Evolutionary conservation across 2,329 filamentous ascomycete genomes (phyloP).

Genomic region (Cytospora piceae): DNA sequence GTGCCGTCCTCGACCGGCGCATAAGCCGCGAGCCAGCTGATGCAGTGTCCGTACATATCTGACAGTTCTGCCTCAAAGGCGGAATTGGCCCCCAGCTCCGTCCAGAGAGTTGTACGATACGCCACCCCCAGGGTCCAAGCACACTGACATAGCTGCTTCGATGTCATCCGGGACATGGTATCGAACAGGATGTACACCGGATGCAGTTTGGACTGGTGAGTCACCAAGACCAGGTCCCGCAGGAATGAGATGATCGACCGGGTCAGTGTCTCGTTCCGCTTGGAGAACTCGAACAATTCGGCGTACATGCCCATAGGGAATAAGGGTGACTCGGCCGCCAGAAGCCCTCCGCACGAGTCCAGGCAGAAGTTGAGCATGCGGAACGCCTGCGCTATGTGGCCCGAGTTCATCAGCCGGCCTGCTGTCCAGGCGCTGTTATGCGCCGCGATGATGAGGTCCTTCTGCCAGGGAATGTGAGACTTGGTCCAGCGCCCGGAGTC

Average conservation of each 20-base stretch:
- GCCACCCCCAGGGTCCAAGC: conserved; percentile 10
- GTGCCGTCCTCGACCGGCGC: background rate
- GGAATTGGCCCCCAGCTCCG: background rate
- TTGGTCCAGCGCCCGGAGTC: conserved; percentile 10
- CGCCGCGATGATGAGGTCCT: conserved; percentile 4
- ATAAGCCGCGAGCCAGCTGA: conserved; percentile 16
- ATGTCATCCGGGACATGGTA: conserved; percentile 1
- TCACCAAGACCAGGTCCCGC: conserved; percentile 13
- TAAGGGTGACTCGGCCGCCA: background rate
- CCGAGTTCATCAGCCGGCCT: conserved; percentile 18
- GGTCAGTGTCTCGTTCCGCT: conserved; percentile 1
- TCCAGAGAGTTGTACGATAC: background rate
- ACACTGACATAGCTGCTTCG: conserved; percentile 8
- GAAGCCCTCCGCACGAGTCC: conserved; percentile 10
- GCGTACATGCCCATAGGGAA: conserved; percentile 17
- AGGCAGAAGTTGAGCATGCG: conserved; percentile 10
- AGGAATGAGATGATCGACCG: conserved; percentile 8
- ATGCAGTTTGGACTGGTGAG: background rate
- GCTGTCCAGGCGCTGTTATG: conserved; percentile 16
- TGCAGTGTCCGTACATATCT: background rate
- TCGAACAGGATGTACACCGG: conserved; percentile 6
- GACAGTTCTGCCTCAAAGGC: background rate
- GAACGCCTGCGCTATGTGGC: conserved; percentile 14
- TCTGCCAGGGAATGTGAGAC: conserved; percentile 17
- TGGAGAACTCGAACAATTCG: conserved; percentile 21